phyloP scores from a whole-genome alignment of 2,329 filamentous ascomycete species.

The Venturia effusa region DNA sequence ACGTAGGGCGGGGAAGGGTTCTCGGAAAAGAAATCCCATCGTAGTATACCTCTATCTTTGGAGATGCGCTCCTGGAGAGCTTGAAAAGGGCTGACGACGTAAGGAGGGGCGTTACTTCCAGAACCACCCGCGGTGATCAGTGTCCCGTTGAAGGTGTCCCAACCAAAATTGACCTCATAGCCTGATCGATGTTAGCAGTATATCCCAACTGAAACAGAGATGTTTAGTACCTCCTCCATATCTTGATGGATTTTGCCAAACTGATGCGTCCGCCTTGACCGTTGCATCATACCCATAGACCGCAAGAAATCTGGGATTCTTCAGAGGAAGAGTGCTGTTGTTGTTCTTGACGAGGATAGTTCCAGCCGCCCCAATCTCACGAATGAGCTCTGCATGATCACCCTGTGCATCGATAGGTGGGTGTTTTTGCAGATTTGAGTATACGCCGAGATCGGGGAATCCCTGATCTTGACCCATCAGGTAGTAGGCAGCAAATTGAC shows the following conservation, averaged over 20 bases:
- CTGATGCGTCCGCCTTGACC: background rate
- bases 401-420: slow-evolving; percentile 20
- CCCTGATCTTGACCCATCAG: slow-evolving; percentile 35
- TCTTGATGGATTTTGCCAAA: background rate
- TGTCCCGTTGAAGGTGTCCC: slow-evolving; percentile 25
- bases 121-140: slow-evolving; percentile 26
- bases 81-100: slow-evolving; percentile 24
- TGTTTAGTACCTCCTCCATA: background rate
- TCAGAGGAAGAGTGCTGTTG: slow-evolving; percentile 44
- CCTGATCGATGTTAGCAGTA: background rate
- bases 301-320: slow-evolving; percentile 39
- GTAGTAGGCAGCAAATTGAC: slow-evolving; percentile 31
- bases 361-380: slow-evolving; percentile 41
- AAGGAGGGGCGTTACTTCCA: slow-evolving; percentile 23
- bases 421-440: background rate
- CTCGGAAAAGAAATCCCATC: slow-evolving; percentile 18
- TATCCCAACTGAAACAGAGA: background rate
- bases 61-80: slow-evolving; percentile 24
- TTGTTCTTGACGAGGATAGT: slow-evolving; percentile 50
- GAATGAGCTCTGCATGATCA: slow-evolving; percentile 28
- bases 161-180: slow-evolving; percentile 10
- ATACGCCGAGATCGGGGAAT: slow-evolving; percentile 19
- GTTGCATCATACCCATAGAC: slow-evolving; percentile 47
- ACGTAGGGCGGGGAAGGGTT: slow-evolving; percentile 17
- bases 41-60: slow-evolving; percentile 17